Evolutionary conservation across 2,329 filamentous ascomycete genomes (phyloP), one percentile per base, ranked within the genome.

Genomic region (Aplosporella prunicola): DNA sequence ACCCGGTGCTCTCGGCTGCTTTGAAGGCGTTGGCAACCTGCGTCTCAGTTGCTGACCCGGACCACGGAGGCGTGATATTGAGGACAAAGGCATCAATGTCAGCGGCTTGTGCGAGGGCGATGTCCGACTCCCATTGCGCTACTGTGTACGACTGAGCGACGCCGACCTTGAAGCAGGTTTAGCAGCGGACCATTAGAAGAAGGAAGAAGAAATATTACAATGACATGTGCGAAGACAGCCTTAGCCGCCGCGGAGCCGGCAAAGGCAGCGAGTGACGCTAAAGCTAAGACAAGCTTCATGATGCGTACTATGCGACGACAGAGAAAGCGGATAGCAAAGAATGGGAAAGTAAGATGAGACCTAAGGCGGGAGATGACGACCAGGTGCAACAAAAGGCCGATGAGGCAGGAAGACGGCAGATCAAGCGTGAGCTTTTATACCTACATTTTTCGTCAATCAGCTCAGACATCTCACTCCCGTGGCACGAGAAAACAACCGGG

Each of bases 1-100:
- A 58, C 4, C 35, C 58, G 22, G 6, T 27, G 18, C 62, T 39
- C 16, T 44, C 39, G 23, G 57, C 53, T 3, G 49, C 50, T 5
- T 42, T 11, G 42, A 58, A 60, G 20, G 54, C 56, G 11, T 42
- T 41, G 10, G 37, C 27, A 26, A 57, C 24, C 23, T 43, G 43
- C 7, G 32, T 37, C 10, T 29, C 32, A 31, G 43, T 46, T 17
- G 38, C 41, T n/a, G n/a, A n/a, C 1, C 14, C 30, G 10, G 22
- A 41, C 27, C 24, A 41, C 14, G 15, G 42, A 20, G 14, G 37
- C 5, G 44, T 50, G 5, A 57, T 49, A 20, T 57, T 64, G 13
- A 66, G 51, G 5, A 55, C 62, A 44, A 66, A 66, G 20, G 51
- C 62, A 43, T 65, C 61, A 37, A 66, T 61, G 11, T 53, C 45